These are phyloP conservation scores for Rhynchospora pubera DNA, from an alignment of 176 grass and related monocot species.

Conservation along the genomic window DNA sequence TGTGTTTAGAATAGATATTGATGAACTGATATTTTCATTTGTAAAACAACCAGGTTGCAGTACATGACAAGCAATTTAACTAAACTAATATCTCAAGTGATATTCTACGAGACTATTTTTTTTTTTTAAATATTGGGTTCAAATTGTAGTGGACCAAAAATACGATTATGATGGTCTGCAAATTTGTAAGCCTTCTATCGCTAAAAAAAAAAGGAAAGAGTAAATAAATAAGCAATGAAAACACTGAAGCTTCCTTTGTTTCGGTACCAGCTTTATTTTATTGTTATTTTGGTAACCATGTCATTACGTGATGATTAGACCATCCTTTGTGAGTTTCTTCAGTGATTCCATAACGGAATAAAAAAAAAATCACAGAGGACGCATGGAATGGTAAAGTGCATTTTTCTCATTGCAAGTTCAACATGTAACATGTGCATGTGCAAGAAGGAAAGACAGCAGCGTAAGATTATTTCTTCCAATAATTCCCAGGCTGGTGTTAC, in stretches of 20 bases:
- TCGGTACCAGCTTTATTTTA: not conserved
- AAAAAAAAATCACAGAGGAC: not conserved
- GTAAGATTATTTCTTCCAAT: not conserved
- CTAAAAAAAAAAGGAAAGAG: too few relatives aligned
- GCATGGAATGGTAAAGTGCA: not conserved
- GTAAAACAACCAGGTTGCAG: not conserved
- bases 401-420: not conserved
- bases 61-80: not conserved
- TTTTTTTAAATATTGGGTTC: too few relatives aligned
- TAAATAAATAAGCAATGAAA: too few relatives aligned
- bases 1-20: not conserved
- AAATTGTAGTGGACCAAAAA: too few relatives aligned
- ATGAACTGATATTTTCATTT: not conserved
- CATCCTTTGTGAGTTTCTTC: not conserved
- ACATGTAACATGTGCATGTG: slow-evolving; percentile 6
- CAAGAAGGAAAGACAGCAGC: not conserved
- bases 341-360: not conserved
- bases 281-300: too few relatives aligned
- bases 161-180: too few relatives aligned
- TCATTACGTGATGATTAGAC: not conserved
- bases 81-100: too few relatives aligned
- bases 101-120: too few relatives aligned
- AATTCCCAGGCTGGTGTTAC: not conserved
- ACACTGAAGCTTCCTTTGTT: not conserved
- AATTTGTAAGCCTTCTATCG: too few relatives aligned